Base-by-base conservation (phyloP, 345 rosid genomes). In the Garcia nutans region DNA sequence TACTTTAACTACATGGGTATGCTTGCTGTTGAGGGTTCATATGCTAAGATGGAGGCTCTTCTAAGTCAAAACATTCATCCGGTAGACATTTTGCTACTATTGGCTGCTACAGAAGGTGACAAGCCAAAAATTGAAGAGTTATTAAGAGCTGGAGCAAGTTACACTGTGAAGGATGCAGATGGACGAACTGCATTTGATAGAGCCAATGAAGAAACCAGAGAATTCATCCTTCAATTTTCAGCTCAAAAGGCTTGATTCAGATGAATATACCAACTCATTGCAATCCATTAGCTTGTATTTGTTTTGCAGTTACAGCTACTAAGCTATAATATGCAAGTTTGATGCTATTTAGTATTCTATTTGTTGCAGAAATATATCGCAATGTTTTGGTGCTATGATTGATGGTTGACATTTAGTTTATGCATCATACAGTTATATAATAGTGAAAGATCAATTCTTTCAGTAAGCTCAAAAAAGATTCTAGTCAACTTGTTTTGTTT, bases 1-100 rank as follows among this genome's bases (percentile, higher is more conserved):
- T 94, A 92, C 82, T 92, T 94, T 76, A 94, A 94, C 85, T 92
- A 94, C 81, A 92, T 94, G 95, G 97, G 97, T 52, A 94, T 94
- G 97, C 96, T 94, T 76, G 97, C 93, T 0, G 95, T 92, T 2
- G 97, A 94, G 81, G 98, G 98, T 6, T 33, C 98, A 41, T 92
- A 92, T 41, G 97, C 86, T 63, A 91, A 92, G 85, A 95, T 95
- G 97, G 97, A 92, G 78, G 96, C 93, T 60, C 93, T 95, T 71
- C 82, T 91, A 54, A 88, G 68, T 81, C 86, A 87, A 58, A 79
- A 88, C 84, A 92, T 95, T 49, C 99, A 91, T 71, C 97, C 97
- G 0, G 93, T 91, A 8, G 99, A 95, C 81, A 93, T 93, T 78
- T 79, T 95, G 49, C 60, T 91, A 75, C 56, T 95, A 83, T 71